Percentiles rank a stretch among this genome's conserved stretches.
phyloP scores from a whole-genome alignment of 352 stramenopile species.

The Aphanomyces cochlioides region DNA sequence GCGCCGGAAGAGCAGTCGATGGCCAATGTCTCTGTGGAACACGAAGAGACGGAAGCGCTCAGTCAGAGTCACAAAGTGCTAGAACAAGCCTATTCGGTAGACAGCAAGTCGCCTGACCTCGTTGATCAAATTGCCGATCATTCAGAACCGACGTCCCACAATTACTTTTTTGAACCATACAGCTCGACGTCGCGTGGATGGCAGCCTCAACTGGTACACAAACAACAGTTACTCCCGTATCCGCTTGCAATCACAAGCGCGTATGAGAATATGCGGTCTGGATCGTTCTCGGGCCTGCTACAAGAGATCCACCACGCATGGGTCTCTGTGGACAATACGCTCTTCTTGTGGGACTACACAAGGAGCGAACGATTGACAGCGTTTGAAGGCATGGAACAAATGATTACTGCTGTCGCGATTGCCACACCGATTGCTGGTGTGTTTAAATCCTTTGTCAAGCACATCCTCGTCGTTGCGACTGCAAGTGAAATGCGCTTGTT shows the following conservation, averaged over 20 bases:
- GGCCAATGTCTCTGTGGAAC: not conserved
- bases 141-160: constrained; percentile 66
- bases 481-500: constrained; percentile 93
- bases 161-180: constrained; percentile 88
- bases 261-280: constrained; percentile 59
- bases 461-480: constrained; percentile 93
- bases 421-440: constrained; percentile 83
- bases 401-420: constrained; percentile 90
- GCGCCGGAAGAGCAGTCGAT: not conserved
- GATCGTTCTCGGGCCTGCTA: constrained; percentile 90
- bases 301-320: constrained; percentile 89
- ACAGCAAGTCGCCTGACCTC: constrained; percentile 74
- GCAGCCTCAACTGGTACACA: constrained; percentile 74
- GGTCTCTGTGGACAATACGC: constrained; percentile 91
- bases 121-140: constrained; percentile 74
- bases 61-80: constrained; percentile 35
- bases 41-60: constrained; percentile 25
- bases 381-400: constrained; percentile 88
- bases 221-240: constrained; percentile 61
- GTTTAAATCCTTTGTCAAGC: constrained; percentile 91
- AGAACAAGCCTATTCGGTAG: constrained; percentile 64
- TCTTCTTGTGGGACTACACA: constrained; percentile 95
- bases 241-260: constrained; percentile 63
- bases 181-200: constrained; percentile 48
- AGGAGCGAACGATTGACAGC: constrained; percentile 72